phyloP scores from a whole-genome alignment of 441 rosid genomes.

The Jatropha podagrica region DNA sequence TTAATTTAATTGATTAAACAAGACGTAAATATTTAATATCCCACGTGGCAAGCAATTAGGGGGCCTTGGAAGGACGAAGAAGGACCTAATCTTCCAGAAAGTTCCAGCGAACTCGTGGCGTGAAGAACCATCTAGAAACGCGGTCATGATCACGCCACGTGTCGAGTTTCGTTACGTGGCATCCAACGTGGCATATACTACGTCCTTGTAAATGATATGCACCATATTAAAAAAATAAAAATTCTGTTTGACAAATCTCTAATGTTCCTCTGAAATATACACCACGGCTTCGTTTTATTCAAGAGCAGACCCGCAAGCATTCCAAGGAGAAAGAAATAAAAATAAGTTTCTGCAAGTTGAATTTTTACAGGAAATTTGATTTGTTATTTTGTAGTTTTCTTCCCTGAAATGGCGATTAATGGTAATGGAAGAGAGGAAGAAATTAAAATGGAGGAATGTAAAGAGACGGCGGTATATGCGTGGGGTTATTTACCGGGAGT shows the following conservation, averaged over 20 bases:
- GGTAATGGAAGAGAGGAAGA: conserved; percentile 31
- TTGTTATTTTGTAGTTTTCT: not conserved
- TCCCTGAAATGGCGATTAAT: conserved; percentile 26
- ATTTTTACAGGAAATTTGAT: not conserved
- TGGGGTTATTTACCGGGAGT: conserved; percentile 94
- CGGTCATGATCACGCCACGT: conserved; percentile 49
- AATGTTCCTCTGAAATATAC: not conserved
- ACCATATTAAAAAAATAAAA: not conserved
- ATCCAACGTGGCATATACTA: conserved; percentile 50
- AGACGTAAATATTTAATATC: not conserved
- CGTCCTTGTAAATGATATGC: conserved; percentile 49
- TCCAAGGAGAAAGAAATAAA: not conserved
- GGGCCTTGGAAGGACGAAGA: conserved; percentile 30
- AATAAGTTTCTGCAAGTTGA: not conserved
- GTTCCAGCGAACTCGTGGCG: conserved; percentile 31
- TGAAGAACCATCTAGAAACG: conserved; percentile 30
- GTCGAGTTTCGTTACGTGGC: conserved; percentile 19
- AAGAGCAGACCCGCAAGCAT: not conserved
- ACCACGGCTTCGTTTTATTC: not conserved
- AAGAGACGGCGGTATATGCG: conserved; percentile 47
- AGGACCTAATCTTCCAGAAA: conserved; percentile 48
- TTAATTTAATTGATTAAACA: not conserved
- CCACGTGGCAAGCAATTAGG: conserved; percentile 4
- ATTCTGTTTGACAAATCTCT: not conserved
- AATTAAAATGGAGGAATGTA: conserved; percentile 37